phyloP scores from a whole-genome alignment of 106 monocot species.

The Hemerocallis citrina region DNA sequence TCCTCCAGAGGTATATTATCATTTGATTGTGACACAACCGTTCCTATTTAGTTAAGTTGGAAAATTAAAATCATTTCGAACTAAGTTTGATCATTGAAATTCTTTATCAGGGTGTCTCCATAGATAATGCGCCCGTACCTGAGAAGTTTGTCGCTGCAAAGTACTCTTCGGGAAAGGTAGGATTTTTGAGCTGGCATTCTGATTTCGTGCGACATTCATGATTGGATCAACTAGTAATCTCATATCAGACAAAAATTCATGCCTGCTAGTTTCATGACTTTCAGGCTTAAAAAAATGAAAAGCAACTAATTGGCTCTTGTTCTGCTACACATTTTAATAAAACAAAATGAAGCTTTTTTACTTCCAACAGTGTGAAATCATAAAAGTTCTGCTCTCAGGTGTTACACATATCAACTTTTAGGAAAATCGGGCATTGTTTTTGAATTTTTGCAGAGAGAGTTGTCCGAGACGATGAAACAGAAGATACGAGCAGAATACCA shows the following conservation, averaged over 20 bases:
- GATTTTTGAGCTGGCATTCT: background rate
- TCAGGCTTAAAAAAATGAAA: constrained; percentile 59
- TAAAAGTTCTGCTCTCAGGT: constrained; percentile 8
- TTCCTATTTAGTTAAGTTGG: background rate
- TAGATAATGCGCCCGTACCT: constrained; percentile 36
- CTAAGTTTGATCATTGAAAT: background rate
- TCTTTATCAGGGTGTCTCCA: constrained; percentile 43
- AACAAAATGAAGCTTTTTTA: constrained; percentile 51
- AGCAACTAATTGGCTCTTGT: constrained; percentile 30
- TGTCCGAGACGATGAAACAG: constrained; percentile 80
- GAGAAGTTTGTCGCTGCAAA: constrained; percentile 74
- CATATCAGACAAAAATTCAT: constrained; percentile 24
- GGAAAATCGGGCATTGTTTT: constrained; percentile 17
- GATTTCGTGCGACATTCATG: background rate
- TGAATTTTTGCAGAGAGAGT: constrained; percentile 72
- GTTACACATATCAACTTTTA: too few relatives aligned
- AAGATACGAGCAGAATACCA: constrained; percentile 85
- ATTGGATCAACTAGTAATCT: background rate
- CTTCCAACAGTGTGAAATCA: constrained; percentile 31
- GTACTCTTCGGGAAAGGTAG: constrained; percentile 54
- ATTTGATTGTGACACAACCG: background rate
- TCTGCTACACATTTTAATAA: constrained; percentile 48
- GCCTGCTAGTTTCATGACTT: constrained; percentile 44
- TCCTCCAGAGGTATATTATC: constrained; percentile 64
- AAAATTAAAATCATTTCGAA: background rate